These are phyloP conservation scores for Cynara cardunculus DNA, from an alignment of 129 eudicot genomes.

Conservation along the genomic window DNA sequence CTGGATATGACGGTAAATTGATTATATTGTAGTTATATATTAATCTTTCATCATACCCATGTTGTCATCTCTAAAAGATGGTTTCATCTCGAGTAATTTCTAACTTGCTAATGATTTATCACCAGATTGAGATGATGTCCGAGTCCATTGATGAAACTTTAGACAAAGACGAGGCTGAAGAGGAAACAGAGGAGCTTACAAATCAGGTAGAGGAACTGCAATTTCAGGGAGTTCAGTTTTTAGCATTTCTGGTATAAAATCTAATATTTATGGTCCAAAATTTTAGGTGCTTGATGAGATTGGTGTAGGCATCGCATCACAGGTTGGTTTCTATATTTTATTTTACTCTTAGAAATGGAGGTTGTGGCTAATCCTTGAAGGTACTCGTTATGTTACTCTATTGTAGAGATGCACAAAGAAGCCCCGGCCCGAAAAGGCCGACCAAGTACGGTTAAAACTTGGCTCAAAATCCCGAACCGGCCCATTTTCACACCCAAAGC, in stretches of 20 bases:
- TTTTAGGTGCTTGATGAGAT: conserved; percentile 89
- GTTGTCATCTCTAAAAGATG: neutral
- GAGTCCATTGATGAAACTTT: conserved; percentile 93
- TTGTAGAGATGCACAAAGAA: neutral
- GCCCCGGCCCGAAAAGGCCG: neutral
- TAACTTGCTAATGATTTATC: neutral
- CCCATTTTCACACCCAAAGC: too few relatives aligned
- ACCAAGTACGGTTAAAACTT: too few relatives aligned
- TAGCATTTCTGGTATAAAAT: neutral
- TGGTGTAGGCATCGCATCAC: conserved; percentile 95
- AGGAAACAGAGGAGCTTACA: conserved; percentile 95
- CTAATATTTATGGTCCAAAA: neutral
- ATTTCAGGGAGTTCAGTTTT: neutral
- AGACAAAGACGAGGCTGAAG: conserved; percentile 98
- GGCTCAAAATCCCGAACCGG: too few relatives aligned
- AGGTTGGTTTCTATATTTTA: conserved; percentile 47
- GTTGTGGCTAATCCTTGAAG: neutral
- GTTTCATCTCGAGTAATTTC: neutral
- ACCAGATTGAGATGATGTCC: conserved; percentile 93
- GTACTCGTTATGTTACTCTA: neutral
- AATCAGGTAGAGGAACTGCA: conserved; percentile 54
- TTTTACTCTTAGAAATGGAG: neutral
- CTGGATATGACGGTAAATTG: conserved; percentile 84
- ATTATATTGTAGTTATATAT: neutral
- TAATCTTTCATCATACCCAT: neutral